phyloP scores from a whole-genome alignment of 164 flowering plant genomes.

The Vitis riparia region DNA sequence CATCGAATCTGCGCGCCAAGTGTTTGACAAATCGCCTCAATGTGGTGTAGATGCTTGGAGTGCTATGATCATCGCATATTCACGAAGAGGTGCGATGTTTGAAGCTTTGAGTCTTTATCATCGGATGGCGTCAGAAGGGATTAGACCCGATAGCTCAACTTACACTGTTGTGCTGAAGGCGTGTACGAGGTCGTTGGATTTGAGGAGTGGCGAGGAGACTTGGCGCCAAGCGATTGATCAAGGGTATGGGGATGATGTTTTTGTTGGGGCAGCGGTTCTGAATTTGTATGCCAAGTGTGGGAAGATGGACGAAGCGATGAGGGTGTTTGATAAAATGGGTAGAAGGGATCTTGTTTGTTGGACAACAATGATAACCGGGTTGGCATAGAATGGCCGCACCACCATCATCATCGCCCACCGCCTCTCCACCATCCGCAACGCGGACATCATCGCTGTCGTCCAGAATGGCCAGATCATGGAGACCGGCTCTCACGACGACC shows the following conservation, averaged over 20 bases:
- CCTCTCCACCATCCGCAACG: slow-evolving; percentile 76
- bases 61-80: slow-evolving; percentile 41
- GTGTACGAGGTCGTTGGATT: slow-evolving; percentile 36
- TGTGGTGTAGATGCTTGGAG: slow-evolving; percentile 44
- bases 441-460: slow-evolving; percentile 72
- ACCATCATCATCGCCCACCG: slow-evolving; percentile 87
- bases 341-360: slow-evolving; percentile 53
- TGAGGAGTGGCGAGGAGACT: slow-evolving; percentile 40
- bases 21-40: slow-evolving; percentile 45
- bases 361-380: slow-evolving; percentile 54
- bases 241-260: slow-evolving; percentile 52
- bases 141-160: slow-evolving; percentile 56
- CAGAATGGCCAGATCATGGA: slow-evolving; percentile 65
- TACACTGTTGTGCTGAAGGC: slow-evolving; percentile 57
- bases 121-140: slow-evolving; percentile 34
- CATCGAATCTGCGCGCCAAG: slow-evolving; percentile 30
- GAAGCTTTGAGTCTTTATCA: slow-evolving; percentile 38
- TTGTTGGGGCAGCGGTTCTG: slow-evolving; percentile 54
- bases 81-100: background rate
- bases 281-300: slow-evolving; percentile 57
- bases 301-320: slow-evolving; percentile 45
- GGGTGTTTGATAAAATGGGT: slow-evolving; percentile 44
- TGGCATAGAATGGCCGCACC: slow-evolving; percentile 56
- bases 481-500: slow-evolving; percentile 63
- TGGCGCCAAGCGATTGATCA: slow-evolving; percentile 31